Evolutionary conservation across 1,284 basidiomycete species (phyloP), one percentile per base, ranked within the genome.

Genomic region (Ceratobasidium sp.): DNA sequence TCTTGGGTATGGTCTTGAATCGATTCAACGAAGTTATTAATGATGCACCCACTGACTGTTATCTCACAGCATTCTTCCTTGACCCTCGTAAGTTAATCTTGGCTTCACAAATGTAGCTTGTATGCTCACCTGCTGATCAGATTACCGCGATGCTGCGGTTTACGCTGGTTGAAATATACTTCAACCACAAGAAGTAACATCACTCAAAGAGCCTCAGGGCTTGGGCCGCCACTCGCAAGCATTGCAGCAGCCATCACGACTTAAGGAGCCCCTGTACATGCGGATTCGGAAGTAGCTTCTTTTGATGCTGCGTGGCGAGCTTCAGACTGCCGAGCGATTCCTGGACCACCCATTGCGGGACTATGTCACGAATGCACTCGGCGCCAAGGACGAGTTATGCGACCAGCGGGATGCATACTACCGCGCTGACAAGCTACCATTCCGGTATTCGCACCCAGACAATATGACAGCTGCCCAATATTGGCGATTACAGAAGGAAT

Each of bases 1-100:
- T 85, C 66, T 81, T 81, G 1, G 79, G 70, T 0, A 83, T 85
- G 30, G 44, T 82, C n/a, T 83, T 82, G 46, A 14, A 33, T 0
- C 79, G 82, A 1, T 85, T 82, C 79, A 20, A 57, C 2, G 77
- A 83, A 60, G 81, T 83, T 50, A 82, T 85, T 64, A 78, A 83
- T 12, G 78, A 78, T 10, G 80, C 81, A 8, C 82, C 83, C 5
- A 81, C 80, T 0, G 83, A 84, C 78, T 76, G 79, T 16, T 81
- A 84, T 70, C 77, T 84, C 6, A 70, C 81, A 10, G 81, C 83
- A 5, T 83, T 84, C 55, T 84, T 82, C 74, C 78, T 85, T 3
- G 79, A 84, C 71, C 83, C 83, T 23, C 70, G 83, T 85, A 67
- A 23, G 41, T 48, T 10, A 20, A 33, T 41, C 6, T 44, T 65